Conservation (phyloP, 345 rosid species). For the Pugionium dolabratum region DNA sequence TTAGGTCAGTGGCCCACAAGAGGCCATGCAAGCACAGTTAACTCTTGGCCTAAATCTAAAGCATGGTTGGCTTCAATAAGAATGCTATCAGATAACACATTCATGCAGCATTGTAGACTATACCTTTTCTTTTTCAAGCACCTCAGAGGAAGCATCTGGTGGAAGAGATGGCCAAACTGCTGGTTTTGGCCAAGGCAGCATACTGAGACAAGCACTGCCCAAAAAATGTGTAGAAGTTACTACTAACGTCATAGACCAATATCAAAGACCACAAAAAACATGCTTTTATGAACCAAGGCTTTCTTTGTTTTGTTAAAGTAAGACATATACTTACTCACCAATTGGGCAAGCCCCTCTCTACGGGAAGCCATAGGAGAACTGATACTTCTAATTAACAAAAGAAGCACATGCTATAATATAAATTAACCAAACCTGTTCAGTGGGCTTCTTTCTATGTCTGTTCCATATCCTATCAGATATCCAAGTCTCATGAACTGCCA, state of each 20-base stretch:
- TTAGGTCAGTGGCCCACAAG: conserved; percentile 12
- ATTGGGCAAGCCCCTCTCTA: conserved; percentile 12
- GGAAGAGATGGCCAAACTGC: conserved; percentile 94
- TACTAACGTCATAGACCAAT: conserved; percentile 3
- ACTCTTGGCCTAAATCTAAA: conserved; percentile 18
- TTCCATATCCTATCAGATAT: conserved; percentile 86
- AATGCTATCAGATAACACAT: conserved; percentile 23
- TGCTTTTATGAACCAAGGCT: conserved; percentile 1
- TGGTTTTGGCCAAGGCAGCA: conserved; percentile 99
- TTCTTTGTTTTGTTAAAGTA: conserved; percentile 20
- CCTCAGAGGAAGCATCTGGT: conserved; percentile 71
- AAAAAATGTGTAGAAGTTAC: conserved; percentile 26
- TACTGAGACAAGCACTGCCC: conserved; percentile 93
- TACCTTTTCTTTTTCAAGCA: conserved; percentile 95
- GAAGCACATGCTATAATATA: conserved; percentile 7
- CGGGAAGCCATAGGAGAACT: background rate
- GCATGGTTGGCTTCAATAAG: conserved; percentile 10
- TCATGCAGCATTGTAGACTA: conserved; percentile 39
- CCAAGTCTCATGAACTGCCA: conserved; percentile 98
- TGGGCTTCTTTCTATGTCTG: conserved; percentile 89
- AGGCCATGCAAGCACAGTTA: conserved; percentile 19
- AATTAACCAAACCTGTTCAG: conserved; percentile 67
- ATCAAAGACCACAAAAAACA: conserved; percentile 16
- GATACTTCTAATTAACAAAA: background rate
- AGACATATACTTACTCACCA: conserved; percentile 13